Base-by-base conservation (phyloP, 768 basidiomycete genomes). In the Trametes gibbosa region DNA sequence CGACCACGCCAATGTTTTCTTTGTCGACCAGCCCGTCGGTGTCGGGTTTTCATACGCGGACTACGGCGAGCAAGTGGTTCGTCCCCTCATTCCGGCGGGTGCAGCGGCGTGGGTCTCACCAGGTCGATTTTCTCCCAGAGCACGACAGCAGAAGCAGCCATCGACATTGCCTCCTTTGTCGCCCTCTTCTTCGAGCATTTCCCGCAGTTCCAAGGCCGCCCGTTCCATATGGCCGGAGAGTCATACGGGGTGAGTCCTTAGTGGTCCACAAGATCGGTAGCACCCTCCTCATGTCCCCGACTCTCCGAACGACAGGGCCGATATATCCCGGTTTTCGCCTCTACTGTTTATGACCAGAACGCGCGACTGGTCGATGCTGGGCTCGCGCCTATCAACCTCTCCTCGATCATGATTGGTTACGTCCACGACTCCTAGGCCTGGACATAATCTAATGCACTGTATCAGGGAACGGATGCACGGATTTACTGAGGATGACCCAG, bases 181-280 rank as follows among this genome's bases (percentile, higher is more conserved):
- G 74, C 80, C 5, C 81, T 89, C 53, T 89, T 89, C 72, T 89
- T 89, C 48, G 84, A 89, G 62, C 77, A 83, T 55, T 90, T 90
- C 66, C 75, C 70, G 52, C 74, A 85, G 65, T 88, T 89, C 75
- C 82, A 86, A 61, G 85, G 85, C 5, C 75, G 86, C 5, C 67
- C 74, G 5, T 72, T 75, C 56, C 75, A 75, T 48, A 61, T 76
- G 61, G 62, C 71, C 25, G 74, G 75, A 21, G 70, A 84, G 68
- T 81, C 80, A 5, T 82, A 83, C 40, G 82, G 74, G 13, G 83
- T 80, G 54, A 48, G 77, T 24, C 14, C 7, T 32, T 16, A 25
- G 42, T 12, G 42, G 3, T 5, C 46, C 25, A 14, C 14, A 1
- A 27, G 17, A 17, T 16, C 17, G 14, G 25, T 29, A n/a, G 19